A percentile compares a stretch with the other conserved stretches of the same genome.
phyloP scores from a whole-genome alignment of 345 rosid species.

The Populus davidiana region DNA sequence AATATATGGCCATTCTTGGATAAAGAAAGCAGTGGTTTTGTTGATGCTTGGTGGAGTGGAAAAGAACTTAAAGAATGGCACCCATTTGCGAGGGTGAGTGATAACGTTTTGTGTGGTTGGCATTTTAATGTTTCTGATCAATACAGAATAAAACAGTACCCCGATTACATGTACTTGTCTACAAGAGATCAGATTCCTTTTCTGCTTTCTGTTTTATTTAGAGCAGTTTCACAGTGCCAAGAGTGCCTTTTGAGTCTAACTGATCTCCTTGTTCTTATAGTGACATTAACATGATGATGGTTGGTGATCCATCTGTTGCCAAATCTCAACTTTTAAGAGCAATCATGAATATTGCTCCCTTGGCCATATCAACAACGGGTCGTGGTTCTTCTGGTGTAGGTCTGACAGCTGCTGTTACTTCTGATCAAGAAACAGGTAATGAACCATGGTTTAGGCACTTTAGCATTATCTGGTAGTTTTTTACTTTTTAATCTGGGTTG shows the following conservation, averaged over 20 bases:
- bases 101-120: not conserved
- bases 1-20: conserved; percentile 94
- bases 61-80: conserved; percentile 91
- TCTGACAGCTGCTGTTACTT: conserved; percentile 97
- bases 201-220: not conserved
- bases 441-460: not conserved
- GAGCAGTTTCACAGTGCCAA: not conserved
- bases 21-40: conserved; percentile 89
- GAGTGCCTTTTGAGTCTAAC: not conserved
- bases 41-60: conserved; percentile 96
- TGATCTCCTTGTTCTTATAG: conserved; percentile 31
- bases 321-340: conserved; percentile 98
- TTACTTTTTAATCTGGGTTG: not conserved
- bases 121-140: not conserved
- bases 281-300: conserved; percentile 99
- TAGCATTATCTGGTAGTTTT: not conserved
- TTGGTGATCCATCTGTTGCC: conserved; percentile 99
- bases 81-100: conserved; percentile 94
- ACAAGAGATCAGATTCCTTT: not conserved
- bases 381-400: conserved; percentile 99
- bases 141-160: not conserved
- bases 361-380: conserved; percentile 98
- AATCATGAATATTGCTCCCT: conserved; percentile 95
- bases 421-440: conserved; percentile 98
- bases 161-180: not conserved